phyloP scores from a whole-genome alignment of 1,284 basidiomycete genomes.

The Wolfiporia cocos region DNA sequence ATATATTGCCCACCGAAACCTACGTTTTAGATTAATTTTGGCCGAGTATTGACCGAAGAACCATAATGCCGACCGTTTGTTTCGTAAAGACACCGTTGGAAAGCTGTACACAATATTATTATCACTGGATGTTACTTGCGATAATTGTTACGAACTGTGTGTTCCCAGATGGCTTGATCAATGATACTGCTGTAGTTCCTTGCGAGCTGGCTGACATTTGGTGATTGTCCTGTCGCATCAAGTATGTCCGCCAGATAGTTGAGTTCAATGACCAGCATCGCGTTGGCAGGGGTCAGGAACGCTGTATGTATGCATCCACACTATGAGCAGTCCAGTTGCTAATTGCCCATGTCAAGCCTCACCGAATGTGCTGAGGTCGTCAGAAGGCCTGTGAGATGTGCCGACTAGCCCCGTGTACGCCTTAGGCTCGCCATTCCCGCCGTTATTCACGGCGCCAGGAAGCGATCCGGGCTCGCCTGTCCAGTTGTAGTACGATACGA shows the following conservation, averaged over 20 bases:
- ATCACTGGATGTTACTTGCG: too few species aligned
- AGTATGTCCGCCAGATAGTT: constrained; percentile 54
- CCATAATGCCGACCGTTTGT: too few species aligned
- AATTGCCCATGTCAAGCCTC: constrained; percentile 1
- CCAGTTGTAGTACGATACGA: constrained; percentile 76
- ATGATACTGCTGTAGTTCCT: constrained; percentile 56
- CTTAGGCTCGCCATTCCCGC: constrained; percentile 65
- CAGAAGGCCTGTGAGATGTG: constrained; percentile 72
- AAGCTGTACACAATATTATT: neutral
- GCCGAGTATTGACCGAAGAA: too few species aligned
- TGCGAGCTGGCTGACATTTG: constrained; percentile 48
- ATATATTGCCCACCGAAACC: constrained; percentile 64
- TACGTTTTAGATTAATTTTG: too few species aligned
- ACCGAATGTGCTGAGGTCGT: constrained; percentile 68
- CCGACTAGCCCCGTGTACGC: constrained; percentile 58
- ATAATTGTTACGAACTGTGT: constrained; percentile 46
- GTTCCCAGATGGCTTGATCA: constrained; percentile 55
- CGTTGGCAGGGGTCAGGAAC: constrained; percentile 72
- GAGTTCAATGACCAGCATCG: constrained; percentile 74
- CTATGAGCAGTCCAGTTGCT: too few species aligned
- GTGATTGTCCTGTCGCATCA: constrained; percentile 40
- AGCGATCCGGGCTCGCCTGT: constrained; percentile 60
- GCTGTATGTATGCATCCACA: too few species aligned
- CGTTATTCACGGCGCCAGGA: constrained; percentile 58
- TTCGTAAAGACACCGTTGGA: neutral